Evolutionary conservation across 2,329 filamentous ascomycete species (phyloP).

Genomic region (Neonectria faginata): DNA sequence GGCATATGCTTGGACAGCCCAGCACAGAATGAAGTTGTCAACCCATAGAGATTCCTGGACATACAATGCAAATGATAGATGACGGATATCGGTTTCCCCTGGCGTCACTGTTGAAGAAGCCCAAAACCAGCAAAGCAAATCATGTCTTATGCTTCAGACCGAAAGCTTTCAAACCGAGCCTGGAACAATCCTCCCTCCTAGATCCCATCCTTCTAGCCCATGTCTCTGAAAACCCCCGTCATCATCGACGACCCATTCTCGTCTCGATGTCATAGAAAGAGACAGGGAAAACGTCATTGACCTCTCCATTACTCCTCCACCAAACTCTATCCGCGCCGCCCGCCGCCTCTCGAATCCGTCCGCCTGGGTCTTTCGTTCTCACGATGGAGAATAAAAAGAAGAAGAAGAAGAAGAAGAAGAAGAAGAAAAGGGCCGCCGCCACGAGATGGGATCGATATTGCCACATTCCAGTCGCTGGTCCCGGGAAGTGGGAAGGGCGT

Average conservation of each 20-base stretch:
- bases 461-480: conserved; percentile 27
- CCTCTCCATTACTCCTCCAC: background rate
- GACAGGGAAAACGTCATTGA: background rate
- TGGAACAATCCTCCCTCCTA: no score
- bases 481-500: conserved; percentile 13
- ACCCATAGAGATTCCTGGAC: background rate
- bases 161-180: no score
- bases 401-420: background rate
- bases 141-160: background rate
- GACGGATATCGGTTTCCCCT: no score
- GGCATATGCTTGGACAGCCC: no score
- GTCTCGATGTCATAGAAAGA: background rate
- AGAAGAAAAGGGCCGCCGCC: background rate
- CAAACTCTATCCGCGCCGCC: background rate
- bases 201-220: background rate
- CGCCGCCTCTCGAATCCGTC: background rate
- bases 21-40: no score
- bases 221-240: background rate
- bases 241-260: background rate
- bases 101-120: no score
- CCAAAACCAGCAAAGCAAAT: no score
- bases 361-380: background rate
- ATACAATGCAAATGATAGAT: background rate
- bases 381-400: conserved; percentile 9
- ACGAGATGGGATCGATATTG: background rate